Percentiles rank a stretch among this genome's conserved stretches.
These are phyloP conservation scores for Angophora floribunda DNA, from an alignment of 345 rosid species.

Conservation along the genomic window DNA sequence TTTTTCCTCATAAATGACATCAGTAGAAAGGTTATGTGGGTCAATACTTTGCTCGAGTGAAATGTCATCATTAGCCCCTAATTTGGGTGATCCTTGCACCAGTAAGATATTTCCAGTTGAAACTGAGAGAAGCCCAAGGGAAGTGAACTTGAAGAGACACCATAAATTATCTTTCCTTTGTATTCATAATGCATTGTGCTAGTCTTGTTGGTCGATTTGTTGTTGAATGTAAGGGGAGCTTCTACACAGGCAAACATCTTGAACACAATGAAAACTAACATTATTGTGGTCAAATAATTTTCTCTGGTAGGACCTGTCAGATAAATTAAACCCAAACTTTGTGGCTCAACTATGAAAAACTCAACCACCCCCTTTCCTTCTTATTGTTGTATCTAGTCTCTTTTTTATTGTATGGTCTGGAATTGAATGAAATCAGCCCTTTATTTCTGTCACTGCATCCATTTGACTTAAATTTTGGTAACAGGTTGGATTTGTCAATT, in stretches of 20 bases:
- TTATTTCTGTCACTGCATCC: background rate
- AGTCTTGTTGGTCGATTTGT: background rate
- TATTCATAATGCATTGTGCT: background rate
- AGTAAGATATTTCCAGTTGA: background rate
- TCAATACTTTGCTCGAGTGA: background rate
- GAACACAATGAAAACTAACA: background rate
- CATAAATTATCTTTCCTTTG: background rate
- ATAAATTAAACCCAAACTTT: background rate
- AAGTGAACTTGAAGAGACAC: background rate
- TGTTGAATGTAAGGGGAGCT: background rate
- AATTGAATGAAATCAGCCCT: background rate
- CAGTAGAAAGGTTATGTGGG: background rate
- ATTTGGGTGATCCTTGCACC: background rate
- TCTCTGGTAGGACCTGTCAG: background rate
- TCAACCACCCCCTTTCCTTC: background rate
- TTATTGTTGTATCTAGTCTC: background rate
- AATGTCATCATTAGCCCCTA: background rate
- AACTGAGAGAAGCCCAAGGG: background rate
- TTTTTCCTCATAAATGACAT: background rate
- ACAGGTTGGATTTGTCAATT: conserved; percentile 91
- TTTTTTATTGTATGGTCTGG: background rate
- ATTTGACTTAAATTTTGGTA: background rate
- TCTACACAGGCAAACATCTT: background rate
- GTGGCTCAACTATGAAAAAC: background rate
- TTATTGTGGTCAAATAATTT: background rate